Base-by-base conservation (phyloP, 768 basidiomycete species). In the Leucogyrophana mollusca region DNA sequence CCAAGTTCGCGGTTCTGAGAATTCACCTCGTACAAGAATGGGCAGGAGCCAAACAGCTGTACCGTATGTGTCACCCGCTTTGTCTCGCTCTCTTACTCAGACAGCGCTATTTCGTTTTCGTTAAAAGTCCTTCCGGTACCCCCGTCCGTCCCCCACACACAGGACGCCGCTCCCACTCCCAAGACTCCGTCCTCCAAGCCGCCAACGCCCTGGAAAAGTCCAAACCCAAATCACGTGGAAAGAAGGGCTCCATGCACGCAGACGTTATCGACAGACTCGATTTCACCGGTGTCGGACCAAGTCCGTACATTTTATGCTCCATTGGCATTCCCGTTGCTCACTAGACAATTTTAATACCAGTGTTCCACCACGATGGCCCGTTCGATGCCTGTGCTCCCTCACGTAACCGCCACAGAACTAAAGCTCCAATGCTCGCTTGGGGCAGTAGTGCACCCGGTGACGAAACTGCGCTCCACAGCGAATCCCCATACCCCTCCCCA, bases 381-480 rank as follows among this genome's bases (percentile, higher is more conserved):
- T 94, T 93, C 62, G 90, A 94, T 60, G 91, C 90, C 22, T 92
- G 90, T 60, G 90, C 90, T 2, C 90, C 90, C 1, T 92, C 90
- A 38, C 86, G 91, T 58, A 94, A 94, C 70, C 80, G 81, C 37
- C 81, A 88, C 56, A 82, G 78, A 54, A 80, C 76, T 59, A 84
- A 82, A 60, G 90, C 91, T 9, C 90, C 90, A 38, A 85, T 94
- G 82, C 73, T 83, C 52, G 87, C 90, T 21, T 94, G 88, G 89
- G 73, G 27, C 27, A 46, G 66, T 50, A 55, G 54, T 24, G 55
- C 61, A 9, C 68, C 63, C 22, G 73, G 65, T 21, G 75, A 76
- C 30, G 66, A 71, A 4, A 61, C 73, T 42, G 51, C 62, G 66
- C 33, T 70, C 65, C 56, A 73, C 56, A 56, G 57, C 47, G 61